phyloP scores from a whole-genome alignment of 371 early-diverging fungal genomes.

The Mucor circinelloides region DNA sequence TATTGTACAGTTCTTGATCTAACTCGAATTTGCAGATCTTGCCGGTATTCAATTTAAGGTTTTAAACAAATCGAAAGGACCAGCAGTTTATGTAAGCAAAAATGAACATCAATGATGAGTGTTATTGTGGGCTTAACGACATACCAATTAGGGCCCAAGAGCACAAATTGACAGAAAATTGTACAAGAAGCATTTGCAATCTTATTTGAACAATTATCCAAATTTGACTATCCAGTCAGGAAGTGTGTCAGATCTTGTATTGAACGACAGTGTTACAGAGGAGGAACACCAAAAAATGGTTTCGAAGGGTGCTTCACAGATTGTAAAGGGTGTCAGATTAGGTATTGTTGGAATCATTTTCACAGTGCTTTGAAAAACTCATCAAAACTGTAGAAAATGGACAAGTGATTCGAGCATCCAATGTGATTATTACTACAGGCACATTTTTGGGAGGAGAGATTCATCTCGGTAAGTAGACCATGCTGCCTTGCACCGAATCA shows the following conservation, averaged over 20 bases:
- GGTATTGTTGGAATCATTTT: conserved; percentile 19
- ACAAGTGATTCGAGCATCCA: conserved; percentile 67
- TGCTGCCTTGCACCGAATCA: not conserved
- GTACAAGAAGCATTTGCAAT: conserved; percentile 78
- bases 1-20: not conserved
- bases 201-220: conserved; percentile 61
- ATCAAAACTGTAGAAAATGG: conserved; percentile 54
- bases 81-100: conserved; percentile 76
- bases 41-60: conserved; percentile 88
- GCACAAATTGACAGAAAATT: conserved; percentile 85
- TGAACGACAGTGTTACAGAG: conserved; percentile 43
- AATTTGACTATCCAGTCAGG: conserved; percentile 74
- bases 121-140: too few relatives aligned
- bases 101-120: not conserved
- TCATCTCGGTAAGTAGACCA: conserved; percentile 58
- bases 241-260: conserved; percentile 74
- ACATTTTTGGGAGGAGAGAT: conserved; percentile 88
- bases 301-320: conserved; percentile 30
- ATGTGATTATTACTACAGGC: conserved; percentile 84
- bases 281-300: conserved; percentile 27
- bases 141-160: conserved; percentile 63
- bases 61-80: conserved; percentile 85
- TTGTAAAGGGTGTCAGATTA: conserved; percentile 43
- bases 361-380: not conserved
- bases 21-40: conserved; percentile 47